phyloP scores from a whole-genome alignment of 768 basidiomycete genomes.

The Trametes cinnabarina region DNA sequence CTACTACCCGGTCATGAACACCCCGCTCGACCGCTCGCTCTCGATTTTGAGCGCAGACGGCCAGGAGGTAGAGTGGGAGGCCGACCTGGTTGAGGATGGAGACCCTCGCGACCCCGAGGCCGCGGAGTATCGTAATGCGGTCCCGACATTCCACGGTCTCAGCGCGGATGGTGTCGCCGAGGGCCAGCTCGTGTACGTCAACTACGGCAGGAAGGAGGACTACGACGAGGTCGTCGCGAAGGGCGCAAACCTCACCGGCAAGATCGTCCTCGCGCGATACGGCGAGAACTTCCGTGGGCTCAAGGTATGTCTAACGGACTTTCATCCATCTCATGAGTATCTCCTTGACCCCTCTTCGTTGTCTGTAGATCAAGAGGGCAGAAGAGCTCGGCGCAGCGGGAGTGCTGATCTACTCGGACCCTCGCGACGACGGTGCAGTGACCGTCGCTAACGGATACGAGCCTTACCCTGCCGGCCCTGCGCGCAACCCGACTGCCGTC shows the following conservation, averaged over 20 bases:
- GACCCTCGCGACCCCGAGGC: constrained; percentile 75
- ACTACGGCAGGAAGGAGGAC: constrained; percentile 76
- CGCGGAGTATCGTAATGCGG: constrained; percentile 56
- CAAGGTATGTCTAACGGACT: constrained; percentile 54
- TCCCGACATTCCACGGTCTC: constrained; percentile 83
- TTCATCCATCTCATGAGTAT: too few species aligned
- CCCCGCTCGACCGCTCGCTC: constrained; percentile 63
- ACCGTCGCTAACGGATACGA: constrained; percentile 74
- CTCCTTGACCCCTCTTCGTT: too few species aligned
- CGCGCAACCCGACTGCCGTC: constrained; percentile 81
- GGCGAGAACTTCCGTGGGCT: constrained; percentile 81
- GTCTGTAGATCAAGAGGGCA: constrained; percentile 74
- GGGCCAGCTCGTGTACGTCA: constrained; percentile 72
- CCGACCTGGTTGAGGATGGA: constrained; percentile 71
- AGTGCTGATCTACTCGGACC: constrained; percentile 81
- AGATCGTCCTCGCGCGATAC: constrained; percentile 78
- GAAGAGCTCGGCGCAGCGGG: constrained; percentile 80
- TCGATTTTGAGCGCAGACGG: constrained; percentile 61
- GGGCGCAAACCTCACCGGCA: constrained; percentile 73
- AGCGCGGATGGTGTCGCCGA: constrained; percentile 75
- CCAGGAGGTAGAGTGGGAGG: constrained; percentile 62
- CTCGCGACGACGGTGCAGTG: constrained; percentile 80
- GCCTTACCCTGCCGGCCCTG: constrained; percentile 83
- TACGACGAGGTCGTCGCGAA: constrained; percentile 61
- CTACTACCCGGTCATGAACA: constrained; percentile 89